A percentile compares a stretch with the other conserved stretches of the same genome.
These are phyloP conservation scores for Ceratobasidium papillatum DNA, from an alignment of 1,284 basidiomycete species.

Conservation along the genomic window DNA sequence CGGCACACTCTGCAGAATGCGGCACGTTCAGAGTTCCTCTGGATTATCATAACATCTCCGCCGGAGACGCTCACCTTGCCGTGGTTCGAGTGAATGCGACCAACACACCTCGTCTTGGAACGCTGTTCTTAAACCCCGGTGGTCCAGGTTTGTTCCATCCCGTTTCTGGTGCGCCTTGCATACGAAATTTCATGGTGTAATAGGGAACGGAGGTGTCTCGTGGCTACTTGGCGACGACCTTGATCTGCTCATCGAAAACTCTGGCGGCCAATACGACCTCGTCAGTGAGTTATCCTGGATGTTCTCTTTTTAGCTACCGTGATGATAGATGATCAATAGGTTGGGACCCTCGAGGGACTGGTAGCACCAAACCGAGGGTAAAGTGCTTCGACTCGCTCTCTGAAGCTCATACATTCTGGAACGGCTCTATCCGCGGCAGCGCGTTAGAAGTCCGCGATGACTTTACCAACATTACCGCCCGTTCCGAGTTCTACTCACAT, in stretches of 20 bases:
- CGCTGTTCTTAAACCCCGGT: slow-evolving; percentile 38
- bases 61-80: slow-evolving; percentile 19
- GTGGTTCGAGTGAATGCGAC: neutral
- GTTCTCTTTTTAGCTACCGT: neutral
- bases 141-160: neutral
- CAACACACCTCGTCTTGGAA: slow-evolving; percentile 17
- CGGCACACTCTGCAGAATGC: slow-evolving; percentile 3
- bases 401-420: slow-evolving; percentile 15
- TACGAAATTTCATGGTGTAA: neutral
- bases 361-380: neutral
- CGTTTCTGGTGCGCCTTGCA: neutral
- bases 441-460: slow-evolving; percentile 40
- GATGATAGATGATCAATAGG: neutral
- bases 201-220: neutral
- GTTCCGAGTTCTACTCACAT: slow-evolving; percentile 41
- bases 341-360: slow-evolving; percentile 36
- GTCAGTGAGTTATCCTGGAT: slow-evolving; percentile 1
- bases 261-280: slow-evolving; percentile 22
- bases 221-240: neutral
- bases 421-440: slow-evolving; percentile 17
- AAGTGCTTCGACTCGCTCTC: slow-evolving; percentile 38
- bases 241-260: neutral
- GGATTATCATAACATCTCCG: slow-evolving; percentile 24
- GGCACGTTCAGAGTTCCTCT: slow-evolving; percentile 27
- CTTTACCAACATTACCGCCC: slow-evolving; percentile 38